Conservation (phyloP, 257 asterid species). For the Solanum habrochaites region DNA sequence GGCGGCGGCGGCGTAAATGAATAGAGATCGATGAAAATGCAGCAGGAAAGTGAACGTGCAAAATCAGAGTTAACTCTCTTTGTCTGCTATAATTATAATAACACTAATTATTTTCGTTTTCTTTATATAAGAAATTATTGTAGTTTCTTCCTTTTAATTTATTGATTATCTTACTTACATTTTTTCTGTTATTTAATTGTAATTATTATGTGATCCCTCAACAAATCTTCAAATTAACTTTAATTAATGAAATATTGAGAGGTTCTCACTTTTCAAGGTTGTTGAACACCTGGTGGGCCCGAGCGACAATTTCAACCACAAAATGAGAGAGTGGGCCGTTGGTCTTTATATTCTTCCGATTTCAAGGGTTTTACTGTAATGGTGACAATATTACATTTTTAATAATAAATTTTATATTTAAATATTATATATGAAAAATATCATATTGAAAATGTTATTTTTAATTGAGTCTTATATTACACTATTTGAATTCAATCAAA, state of each 20-base stretch:
- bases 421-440: too few species aligned
- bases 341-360: not conserved
- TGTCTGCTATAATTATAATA: too few species aligned
- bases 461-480: too few species aligned
- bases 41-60: not conserved
- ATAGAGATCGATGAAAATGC: not conserved
- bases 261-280: not conserved
- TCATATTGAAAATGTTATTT: accelerated
- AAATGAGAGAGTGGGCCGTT: not conserved
- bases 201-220: not conserved
- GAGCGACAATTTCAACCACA: not conserved
- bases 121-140: not conserved
- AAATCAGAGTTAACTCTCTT: not conserved
- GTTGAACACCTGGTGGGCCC: not conserved
- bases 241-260: too few species aligned
- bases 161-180: not conserved
- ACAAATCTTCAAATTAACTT: not conserved
- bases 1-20: not conserved
- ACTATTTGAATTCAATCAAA: too few species aligned
- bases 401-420: too few species aligned
- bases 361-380: too few species aligned
- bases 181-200: not conserved
- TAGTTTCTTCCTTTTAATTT: not conserved
- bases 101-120: too few species aligned
- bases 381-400: not conserved